Evolutionary conservation across 306 rosid genomes (phyloP).

Genomic region (Ceratonia siliqua): DNA sequence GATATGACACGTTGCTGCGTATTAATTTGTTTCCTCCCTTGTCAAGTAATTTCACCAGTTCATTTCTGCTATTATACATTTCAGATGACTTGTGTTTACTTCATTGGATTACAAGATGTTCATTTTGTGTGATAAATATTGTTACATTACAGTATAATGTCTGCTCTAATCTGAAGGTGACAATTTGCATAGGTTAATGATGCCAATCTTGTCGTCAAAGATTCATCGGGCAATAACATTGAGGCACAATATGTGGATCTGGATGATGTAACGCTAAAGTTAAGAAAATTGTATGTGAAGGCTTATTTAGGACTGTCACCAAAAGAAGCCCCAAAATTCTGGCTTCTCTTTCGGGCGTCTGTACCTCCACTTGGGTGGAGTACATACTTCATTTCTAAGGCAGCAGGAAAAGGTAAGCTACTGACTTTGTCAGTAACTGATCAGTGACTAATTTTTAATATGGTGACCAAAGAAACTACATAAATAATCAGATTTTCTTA

Average conservation of each 20-base stretch:
- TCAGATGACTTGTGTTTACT: not conserved
- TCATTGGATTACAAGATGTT: not conserved
- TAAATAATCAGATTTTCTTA: not conserved
- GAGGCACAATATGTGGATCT: conserved; percentile 58
- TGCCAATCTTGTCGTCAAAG: conserved; percentile 67
- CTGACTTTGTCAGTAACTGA: not conserved
- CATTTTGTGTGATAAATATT: not conserved
- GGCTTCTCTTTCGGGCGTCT: conserved; percentile 82
- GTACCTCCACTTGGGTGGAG: conserved; percentile 91
- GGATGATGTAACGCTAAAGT: conserved; percentile 58
- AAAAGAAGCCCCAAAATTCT: conserved; percentile 62
- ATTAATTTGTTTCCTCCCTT: not conserved
- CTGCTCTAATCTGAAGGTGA: not conserved
- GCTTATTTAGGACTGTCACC: conserved; percentile 70
- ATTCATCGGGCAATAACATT: conserved; percentile 63
- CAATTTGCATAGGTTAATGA: conserved; percentile 65
- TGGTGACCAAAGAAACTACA: not conserved
- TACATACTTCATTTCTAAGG: conserved; percentile 73
- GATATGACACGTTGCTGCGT: no score
- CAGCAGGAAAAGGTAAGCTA: conserved; percentile 46
- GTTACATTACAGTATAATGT: not conserved
- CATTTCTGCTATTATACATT: no score
- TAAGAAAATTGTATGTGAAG: conserved; percentile 66
- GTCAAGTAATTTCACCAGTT: no score
- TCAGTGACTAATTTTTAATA: not conserved